Conservation (phyloP, 1,284 basidiomycete species). For the Trichosporon asahii region DNA sequence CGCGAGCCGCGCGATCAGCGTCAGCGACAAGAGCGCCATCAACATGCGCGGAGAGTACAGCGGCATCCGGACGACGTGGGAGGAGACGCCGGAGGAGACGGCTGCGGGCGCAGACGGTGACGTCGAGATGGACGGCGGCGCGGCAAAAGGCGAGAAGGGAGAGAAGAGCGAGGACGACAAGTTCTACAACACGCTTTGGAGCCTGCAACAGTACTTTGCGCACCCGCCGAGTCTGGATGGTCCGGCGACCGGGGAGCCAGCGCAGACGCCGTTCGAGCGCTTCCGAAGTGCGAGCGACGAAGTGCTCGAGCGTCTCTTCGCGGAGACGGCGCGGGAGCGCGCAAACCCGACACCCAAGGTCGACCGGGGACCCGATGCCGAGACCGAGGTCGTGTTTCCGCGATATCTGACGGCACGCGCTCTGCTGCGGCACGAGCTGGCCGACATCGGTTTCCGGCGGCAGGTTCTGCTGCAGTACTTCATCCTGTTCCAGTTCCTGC, state of each 20-base stretch:
- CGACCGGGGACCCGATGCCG: slow-evolving; percentile 24
- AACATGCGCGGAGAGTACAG: slow-evolving; percentile 47
- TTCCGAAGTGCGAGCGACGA: slow-evolving; percentile 43
- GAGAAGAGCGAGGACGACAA: slow-evolving; percentile 27
- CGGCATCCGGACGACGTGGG: slow-evolving; percentile 43
- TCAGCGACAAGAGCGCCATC: slow-evolving; percentile 48
- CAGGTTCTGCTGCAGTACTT: slow-evolving; percentile 51
- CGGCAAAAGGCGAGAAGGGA: neutral
- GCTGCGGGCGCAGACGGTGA: slow-evolving; percentile 24
- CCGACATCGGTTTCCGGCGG: slow-evolving; percentile 48
- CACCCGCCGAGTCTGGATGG: slow-evolving; percentile 45
- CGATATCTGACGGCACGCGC: slow-evolving; percentile 45
- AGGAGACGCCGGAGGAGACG: slow-evolving; percentile 19
- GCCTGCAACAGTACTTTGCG: slow-evolving; percentile 48
- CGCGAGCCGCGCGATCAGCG: slow-evolving; percentile 41
- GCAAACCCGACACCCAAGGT: slow-evolving; percentile 36
- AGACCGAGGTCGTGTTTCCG: slow-evolving; percentile 39
- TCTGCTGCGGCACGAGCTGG: slow-evolving; percentile 43
- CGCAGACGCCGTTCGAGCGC: slow-evolving; percentile 35
- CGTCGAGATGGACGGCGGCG: slow-evolving; percentile 27
- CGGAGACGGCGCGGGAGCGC: slow-evolving; percentile 37
- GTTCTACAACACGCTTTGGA: slow-evolving; percentile 50
- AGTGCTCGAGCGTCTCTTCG: slow-evolving; percentile 40
- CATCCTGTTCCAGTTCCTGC: slow-evolving; percentile 50
- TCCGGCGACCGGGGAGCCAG: slow-evolving; percentile 26